phyloP scores from a whole-genome alignment of 345 rosid genomes.

The Arabidopsis suecica region DNA sequence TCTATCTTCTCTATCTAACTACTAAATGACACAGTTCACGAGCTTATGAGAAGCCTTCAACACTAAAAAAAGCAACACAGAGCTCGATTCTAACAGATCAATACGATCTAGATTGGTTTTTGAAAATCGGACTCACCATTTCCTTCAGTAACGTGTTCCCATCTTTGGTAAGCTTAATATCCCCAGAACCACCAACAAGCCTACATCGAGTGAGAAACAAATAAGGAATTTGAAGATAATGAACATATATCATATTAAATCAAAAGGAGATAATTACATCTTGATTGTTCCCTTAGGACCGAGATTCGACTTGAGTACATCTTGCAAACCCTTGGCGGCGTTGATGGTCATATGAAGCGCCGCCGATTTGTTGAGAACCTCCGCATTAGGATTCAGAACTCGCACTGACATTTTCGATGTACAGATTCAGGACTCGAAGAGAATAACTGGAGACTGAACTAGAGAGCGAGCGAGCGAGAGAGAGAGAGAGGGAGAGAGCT shows the following conservation, averaged over 20 bases:
- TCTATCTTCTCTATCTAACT: background rate
- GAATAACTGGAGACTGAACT: slow-evolving; percentile 10
- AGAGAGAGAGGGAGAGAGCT: background rate
- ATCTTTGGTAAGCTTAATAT: slow-evolving; percentile 96
- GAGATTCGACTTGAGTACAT: slow-evolving; percentile 91
- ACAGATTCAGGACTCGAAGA: slow-evolving; percentile 6
- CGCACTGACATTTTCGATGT: slow-evolving; percentile 76
- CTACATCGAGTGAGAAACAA: slow-evolving; percentile 42
- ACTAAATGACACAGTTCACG: background rate
- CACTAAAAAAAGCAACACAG: slow-evolving; percentile 2
- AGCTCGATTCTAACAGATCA: slow-evolving; percentile 29
- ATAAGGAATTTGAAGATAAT: background rate
- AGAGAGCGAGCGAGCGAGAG: slow-evolving; percentile 14
- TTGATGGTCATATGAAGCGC: slow-evolving; percentile 99
- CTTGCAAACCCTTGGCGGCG: slow-evolving; percentile 98
- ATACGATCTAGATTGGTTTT: slow-evolving; percentile 11
- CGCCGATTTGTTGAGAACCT: slow-evolving; percentile 97
- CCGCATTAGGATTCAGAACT: slow-evolving; percentile 94
- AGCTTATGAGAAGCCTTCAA: slow-evolving; percentile 13
- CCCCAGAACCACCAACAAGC: slow-evolving; percentile 99
- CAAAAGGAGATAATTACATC: slow-evolving; percentile 50
- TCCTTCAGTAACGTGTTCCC: slow-evolving; percentile 98
- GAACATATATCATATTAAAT: background rate
- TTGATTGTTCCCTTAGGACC: slow-evolving; percentile 99
- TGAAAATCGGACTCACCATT: slow-evolving; percentile 58